phyloP scores from a whole-genome alignment of 2,329 filamentous ascomycete species.

The Geosmithia flava region DNA sequence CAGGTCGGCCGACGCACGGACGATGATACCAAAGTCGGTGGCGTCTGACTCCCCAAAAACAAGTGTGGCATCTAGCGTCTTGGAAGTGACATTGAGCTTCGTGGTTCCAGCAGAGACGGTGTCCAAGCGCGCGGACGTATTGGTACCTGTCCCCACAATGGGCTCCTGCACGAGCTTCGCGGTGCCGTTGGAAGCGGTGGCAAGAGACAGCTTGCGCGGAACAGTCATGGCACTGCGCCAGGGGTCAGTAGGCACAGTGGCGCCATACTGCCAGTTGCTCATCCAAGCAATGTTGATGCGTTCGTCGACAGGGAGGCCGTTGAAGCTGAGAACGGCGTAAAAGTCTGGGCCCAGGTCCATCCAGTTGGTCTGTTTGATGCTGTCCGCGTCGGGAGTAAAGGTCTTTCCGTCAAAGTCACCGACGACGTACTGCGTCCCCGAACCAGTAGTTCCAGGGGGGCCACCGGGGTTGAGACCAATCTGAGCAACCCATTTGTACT shows the following conservation, averaged over 20 bases:
- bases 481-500: slow-evolving; percentile 1
- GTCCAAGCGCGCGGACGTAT: background rate
- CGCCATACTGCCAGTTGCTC: slow-evolving; percentile 3
- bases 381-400: slow-evolving; percentile 1
- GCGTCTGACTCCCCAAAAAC: slow-evolving; percentile 1
- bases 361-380: slow-evolving; percentile 1
- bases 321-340: slow-evolving; percentile 2
- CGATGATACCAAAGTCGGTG: slow-evolving; percentile 2
- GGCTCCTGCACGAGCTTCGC: slow-evolving; percentile 1
- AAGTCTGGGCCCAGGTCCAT: slow-evolving; percentile 2
- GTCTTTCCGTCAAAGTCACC: slow-evolving; percentile 2
- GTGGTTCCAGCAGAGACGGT: slow-evolving; percentile 1
- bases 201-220: slow-evolving; percentile 1
- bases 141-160: background rate
- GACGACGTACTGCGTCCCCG: slow-evolving; percentile 2
- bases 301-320: slow-evolving; percentile 1
- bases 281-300: slow-evolving; percentile 3
- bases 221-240: slow-evolving; percentile 2
- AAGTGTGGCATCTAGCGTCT: slow-evolving; percentile 1
- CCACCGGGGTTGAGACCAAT: slow-evolving; percentile 3
- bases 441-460: slow-evolving; percentile 1
- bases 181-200: background rate
- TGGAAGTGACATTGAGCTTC: slow-evolving; percentile 1
- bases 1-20: slow-evolving; percentile 1
- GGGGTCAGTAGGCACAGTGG: slow-evolving; percentile 1